A percentile compares a stretch with the other conserved stretches of the same genome.
Conservation (phyloP, 176 grass and related monocot species). For the Stipa capillata region DNA sequence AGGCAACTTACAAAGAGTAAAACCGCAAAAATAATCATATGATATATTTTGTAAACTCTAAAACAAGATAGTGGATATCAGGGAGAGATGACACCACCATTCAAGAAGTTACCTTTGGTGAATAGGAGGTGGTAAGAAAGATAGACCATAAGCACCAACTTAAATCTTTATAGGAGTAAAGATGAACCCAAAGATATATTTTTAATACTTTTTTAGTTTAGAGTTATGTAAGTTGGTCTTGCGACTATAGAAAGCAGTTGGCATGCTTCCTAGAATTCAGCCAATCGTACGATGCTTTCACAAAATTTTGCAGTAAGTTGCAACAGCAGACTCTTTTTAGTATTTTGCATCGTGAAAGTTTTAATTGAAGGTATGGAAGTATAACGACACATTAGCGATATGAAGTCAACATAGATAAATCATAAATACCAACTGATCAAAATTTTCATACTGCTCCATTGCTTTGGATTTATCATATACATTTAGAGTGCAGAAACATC, state of each 20-base stretch:
- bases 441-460: neutral
- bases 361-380: neutral
- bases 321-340: neutral
- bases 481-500: no score
- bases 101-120: no score
- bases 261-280: neutral
- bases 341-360: neutral
- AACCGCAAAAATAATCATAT: no score
- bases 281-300: neutral
- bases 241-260: neutral
- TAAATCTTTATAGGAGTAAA: no score
- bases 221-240: neutral
- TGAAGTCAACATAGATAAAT: neutral
- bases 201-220: constrained; percentile 1
- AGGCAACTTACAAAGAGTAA: no score
- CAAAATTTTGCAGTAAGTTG: neutral
- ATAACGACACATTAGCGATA: neutral
- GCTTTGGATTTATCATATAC: no score
- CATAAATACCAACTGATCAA: neutral
- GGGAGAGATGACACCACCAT: no score
- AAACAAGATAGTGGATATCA: no score
- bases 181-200: constrained; percentile 1
- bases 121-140: no score
- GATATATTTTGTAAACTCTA: no score
- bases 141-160: no score